phyloP scores from a whole-genome alignment of 2,329 filamentous ascomycete species.

The Aspergillus ustus region DNA sequence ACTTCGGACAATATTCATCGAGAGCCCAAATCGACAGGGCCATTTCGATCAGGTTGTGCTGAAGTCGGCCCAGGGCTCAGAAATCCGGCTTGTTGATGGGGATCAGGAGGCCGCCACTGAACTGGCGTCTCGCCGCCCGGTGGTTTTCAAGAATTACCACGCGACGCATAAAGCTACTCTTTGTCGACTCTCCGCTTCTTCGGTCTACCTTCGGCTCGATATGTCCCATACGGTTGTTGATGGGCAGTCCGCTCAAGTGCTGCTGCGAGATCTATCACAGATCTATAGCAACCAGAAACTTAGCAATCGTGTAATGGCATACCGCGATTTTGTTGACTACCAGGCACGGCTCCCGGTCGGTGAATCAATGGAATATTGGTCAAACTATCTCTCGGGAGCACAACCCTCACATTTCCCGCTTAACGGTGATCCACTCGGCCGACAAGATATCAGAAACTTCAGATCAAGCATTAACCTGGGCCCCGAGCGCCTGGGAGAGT shows the following conservation, averaged over 20 bases:
- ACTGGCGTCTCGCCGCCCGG: background rate
- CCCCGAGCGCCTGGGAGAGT: conserved; percentile 2
- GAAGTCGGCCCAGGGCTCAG: background rate
- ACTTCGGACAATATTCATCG: conserved; percentile 36
- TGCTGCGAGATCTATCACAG: conserved; percentile 11
- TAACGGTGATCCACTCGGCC: background rate
- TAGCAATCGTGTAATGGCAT: background rate
- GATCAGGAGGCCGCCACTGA: background rate
- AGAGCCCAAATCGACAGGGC: conserved; percentile 32
- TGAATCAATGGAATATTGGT: conserved; percentile 9
- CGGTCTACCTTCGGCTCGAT: conserved; percentile 6
- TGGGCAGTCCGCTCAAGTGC: conserved; percentile 11
- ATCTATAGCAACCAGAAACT: conserved; percentile 5
- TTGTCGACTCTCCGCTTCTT: conserved; percentile 5
- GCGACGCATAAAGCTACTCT: conserved; percentile 1
- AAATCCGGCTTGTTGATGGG: background rate
- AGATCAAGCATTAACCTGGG: conserved; percentile 31
- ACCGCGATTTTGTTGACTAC: conserved; percentile 7
- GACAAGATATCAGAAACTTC: conserved; percentile 5
- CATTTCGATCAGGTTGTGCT: conserved; percentile 23
- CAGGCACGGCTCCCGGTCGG: conserved; percentile 2
- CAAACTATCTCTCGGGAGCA: conserved; percentile 10
- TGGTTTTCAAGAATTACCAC: conserved; percentile 12
- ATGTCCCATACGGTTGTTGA: conserved; percentile 18
- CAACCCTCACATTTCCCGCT: conserved; percentile 12